Evolutionary conservation across 257 asterid species (phyloP).

Genomic region (Solanum pimpinellifolium): DNA sequence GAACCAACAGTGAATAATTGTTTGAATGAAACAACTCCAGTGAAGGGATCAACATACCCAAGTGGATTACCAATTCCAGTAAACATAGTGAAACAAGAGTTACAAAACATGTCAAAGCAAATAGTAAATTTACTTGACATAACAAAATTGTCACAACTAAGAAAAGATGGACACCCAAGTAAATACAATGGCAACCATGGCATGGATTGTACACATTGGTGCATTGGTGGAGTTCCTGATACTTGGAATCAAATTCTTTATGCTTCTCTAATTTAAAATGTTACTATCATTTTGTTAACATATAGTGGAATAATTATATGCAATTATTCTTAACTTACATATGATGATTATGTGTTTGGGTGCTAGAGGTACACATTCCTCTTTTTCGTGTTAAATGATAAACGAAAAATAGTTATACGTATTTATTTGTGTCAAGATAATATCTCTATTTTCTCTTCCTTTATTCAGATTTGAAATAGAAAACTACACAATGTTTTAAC

Average conservation of each 20-base stretch:
- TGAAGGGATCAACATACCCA: conserved; percentile 32
- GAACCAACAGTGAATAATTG: conserved; percentile 21
- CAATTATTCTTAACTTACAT: not conserved
- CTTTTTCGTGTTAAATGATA: too few species aligned
- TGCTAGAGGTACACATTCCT: not conserved
- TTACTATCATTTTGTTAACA: not conserved
- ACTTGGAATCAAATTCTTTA: conserved; percentile 56
- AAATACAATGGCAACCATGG: conserved; percentile 18
- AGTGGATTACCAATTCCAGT: conserved; percentile 29
- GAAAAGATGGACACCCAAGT: conserved; percentile 57
- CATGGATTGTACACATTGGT: conserved; percentile 70
- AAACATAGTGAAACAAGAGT: conserved; percentile 20
- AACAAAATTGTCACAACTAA: conserved; percentile 41
- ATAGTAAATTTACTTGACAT: conserved; percentile 27
- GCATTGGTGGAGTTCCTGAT: conserved; percentile 53
- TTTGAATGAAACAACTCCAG: conserved; percentile 25
- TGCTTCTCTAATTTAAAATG: not conserved
- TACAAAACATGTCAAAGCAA: conserved; percentile 8
- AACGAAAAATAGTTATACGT: not conserved
- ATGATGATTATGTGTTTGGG: not conserved
- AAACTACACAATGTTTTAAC: not conserved
- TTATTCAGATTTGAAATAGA: not conserved
- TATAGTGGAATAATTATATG: not conserved
- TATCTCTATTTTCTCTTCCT: not conserved
- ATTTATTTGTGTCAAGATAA: not conserved